Percentiles rank a stretch among this genome's conserved stretches.
phyloP scores from a whole-genome alignment of 768 basidiomycete species.

The Lentinula detonsa region DNA sequence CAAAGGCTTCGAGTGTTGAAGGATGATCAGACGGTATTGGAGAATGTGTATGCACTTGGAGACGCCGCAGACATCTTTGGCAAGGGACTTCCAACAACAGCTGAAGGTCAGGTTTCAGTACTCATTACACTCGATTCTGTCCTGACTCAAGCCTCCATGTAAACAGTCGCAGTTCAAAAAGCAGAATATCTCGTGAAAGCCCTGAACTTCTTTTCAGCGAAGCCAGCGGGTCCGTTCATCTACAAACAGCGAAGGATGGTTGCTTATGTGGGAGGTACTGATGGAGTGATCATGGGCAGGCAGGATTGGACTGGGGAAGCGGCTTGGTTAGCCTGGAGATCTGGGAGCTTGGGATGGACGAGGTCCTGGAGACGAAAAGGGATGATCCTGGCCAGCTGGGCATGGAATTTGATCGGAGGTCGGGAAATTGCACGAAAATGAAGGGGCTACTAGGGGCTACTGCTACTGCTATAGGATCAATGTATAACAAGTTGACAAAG shows the following conservation, averaged over 20 bases:
- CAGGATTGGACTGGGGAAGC: background rate
- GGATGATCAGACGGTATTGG: background rate
- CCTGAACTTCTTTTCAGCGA: background rate
- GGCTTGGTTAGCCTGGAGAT: background rate
- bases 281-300: background rate
- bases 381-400: background rate
- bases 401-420: background rate
- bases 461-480: too few species aligned
- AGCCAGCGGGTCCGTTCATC: background rate
- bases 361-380: background rate
- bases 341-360: background rate
- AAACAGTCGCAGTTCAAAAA: background rate
- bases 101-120: background rate
- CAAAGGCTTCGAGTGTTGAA: background rate
- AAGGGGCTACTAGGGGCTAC: too few species aligned
- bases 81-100: background rate
- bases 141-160: background rate
- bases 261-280: background rate
- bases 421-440: background rate
- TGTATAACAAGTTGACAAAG: too few species aligned
- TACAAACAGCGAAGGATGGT: background rate
- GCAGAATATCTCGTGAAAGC: background rate
- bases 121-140: background rate
- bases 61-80: constrained; percentile 2
- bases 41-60: background rate